Evolutionary conservation across 768 basidiomycete genomes (phyloP).

Genomic region (Rhodotorula toruloides): DNA sequence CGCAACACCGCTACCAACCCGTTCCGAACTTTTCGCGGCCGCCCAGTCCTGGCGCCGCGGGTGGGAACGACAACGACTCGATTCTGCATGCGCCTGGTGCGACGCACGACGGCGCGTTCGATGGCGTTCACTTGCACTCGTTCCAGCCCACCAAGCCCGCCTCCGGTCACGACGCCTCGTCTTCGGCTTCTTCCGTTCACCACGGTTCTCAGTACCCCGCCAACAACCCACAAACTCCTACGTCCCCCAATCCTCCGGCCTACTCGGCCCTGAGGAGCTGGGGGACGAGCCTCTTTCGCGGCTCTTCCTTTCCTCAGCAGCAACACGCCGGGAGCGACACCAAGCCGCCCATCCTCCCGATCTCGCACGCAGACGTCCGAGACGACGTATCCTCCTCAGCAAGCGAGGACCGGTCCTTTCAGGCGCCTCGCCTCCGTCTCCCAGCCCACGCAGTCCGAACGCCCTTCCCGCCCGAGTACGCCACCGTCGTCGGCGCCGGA

Average conservation of each 20-base stretch:
- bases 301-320: slow-evolving; percentile 3
- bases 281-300: slow-evolving; percentile 36
- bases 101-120: slow-evolving; percentile 38
- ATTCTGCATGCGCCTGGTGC: slow-evolving; percentile 34
- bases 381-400: background rate
- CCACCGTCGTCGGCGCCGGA: background rate
- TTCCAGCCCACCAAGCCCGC: slow-evolving; percentile 12
- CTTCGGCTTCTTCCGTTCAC: slow-evolving; percentile 1
- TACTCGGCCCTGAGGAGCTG: slow-evolving; percentile 34
- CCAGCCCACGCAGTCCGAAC: background rate
- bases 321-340: background rate
- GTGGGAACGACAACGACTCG: slow-evolving; percentile 39
- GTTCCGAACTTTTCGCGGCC: slow-evolving; percentile 36
- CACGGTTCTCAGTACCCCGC: slow-evolving; percentile 24
- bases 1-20: slow-evolving; percentile 28
- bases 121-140: slow-evolving; percentile 30
- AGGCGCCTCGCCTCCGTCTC: slow-evolving; percentile 9
- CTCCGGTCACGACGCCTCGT: background rate
- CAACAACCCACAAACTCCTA: slow-evolving; percentile 1
- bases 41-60: slow-evolving; percentile 32
- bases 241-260: slow-evolving; percentile 35
- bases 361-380: background rate
- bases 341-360: background rate
- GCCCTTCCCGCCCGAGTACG: background rate
- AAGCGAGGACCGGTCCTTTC: background rate